phyloP scores from a whole-genome alignment of 2,329 filamentous ascomycete species.

The Cytospora piceae region DNA sequence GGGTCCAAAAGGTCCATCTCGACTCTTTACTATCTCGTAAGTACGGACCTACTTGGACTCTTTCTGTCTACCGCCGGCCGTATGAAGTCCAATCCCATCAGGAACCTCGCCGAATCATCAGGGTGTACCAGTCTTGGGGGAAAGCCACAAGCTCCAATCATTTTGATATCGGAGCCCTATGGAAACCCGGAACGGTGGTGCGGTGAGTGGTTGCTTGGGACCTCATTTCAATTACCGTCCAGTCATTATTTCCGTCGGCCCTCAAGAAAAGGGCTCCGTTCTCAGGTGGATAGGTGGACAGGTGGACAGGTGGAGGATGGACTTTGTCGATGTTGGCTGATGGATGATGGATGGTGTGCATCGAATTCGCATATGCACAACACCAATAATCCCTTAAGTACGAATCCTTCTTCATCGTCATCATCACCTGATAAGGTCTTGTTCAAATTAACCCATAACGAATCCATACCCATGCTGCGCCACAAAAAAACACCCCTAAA shows the following conservation, averaged over 20 bases:
- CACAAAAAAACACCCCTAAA: constrained; percentile 23
- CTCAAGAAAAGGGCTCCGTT: neutral
- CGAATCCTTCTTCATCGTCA: neutral
- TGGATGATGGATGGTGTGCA: neutral
- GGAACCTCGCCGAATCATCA: constrained; percentile 4
- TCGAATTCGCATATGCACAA: neutral
- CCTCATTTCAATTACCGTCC: constrained; percentile 17
- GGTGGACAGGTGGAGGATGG: neutral
- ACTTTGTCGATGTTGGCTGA: too few relatives aligned
- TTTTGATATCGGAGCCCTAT: constrained; percentile 14
- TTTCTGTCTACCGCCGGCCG: neutral
- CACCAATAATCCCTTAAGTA: neutral
- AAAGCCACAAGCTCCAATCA: constrained; percentile 1
- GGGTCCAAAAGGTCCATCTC: neutral
- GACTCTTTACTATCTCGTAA: neutral
- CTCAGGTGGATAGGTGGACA: constrained; percentile 5
- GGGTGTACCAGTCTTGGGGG: neutral
- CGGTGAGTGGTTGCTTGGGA: constrained; percentile 4
- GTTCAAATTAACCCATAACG: neutral
- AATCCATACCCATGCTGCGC: constrained; percentile 11
- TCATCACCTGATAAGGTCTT: neutral
- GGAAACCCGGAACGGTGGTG: neutral
- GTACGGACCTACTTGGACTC: neutral
- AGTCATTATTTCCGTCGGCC: constrained; percentile 20
- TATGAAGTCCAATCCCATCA: neutral